Percentiles rank a stretch among this genome's conserved stretches.
These are phyloP conservation scores for Mixia osmundae DNA, from an alignment of 1,284 basidiomycete species.

Conservation along the genomic window DNA sequence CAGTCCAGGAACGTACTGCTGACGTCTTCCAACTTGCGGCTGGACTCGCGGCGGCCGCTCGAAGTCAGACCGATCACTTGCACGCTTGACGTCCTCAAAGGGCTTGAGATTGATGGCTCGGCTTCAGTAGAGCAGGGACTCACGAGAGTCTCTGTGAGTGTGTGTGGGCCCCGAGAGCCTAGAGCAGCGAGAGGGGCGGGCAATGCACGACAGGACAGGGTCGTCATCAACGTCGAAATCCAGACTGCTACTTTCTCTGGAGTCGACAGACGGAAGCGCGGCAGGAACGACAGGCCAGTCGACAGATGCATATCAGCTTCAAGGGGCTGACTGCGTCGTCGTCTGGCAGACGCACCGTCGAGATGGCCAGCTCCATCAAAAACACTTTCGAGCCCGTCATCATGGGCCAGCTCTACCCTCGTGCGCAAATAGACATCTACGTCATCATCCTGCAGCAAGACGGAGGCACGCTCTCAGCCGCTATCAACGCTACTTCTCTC, in stretches of 20 bases:
- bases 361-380: conserved; percentile 64
- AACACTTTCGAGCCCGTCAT: conserved; percentile 90
- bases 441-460: conserved; percentile 83
- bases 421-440: conserved; percentile 80
- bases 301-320: conserved; percentile 1
- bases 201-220: conserved; percentile 25
- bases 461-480: conserved; percentile 68
- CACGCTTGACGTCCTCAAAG: conserved; percentile 37
- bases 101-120: conserved; percentile 48
- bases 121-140: conserved; percentile 68
- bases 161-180: conserved; percentile 79
- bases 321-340: not conserved
- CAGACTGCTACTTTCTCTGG: conserved; percentile 65
- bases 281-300: conserved; percentile 65
- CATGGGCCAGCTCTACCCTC: conserved; percentile 69
- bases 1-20: not conserved
- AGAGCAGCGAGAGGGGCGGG: conserved; percentile 42
- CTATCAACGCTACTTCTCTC: conserved; percentile 83
- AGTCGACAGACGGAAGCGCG: conserved; percentile 46
- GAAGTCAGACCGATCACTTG: conserved; percentile 68
- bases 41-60: conserved; percentile 55
- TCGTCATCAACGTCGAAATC: conserved; percentile 63
- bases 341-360: conserved; percentile 47
- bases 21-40: not conserved
- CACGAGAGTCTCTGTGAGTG: conserved; percentile 60